phyloP scores from a whole-genome alignment of 441 rosid species.

The Mallotus japonicus region DNA sequence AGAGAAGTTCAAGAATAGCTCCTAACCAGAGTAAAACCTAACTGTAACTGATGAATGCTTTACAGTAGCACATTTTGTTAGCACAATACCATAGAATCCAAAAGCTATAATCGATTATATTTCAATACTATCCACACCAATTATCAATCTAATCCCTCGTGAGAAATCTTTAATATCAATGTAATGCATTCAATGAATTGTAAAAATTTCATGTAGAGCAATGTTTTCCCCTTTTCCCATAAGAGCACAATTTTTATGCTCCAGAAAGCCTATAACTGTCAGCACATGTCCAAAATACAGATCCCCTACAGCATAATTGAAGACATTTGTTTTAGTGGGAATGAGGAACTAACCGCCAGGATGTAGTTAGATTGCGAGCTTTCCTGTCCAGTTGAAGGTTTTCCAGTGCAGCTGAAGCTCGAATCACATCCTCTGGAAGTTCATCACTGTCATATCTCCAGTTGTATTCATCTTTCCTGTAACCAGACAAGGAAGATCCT shows the following conservation, averaged over 20 bases:
- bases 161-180: neutral
- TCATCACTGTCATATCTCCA: conserved; percentile 83
- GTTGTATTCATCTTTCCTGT: conserved; percentile 74
- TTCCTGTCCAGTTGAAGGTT: conserved; percentile 96
- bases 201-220: neutral
- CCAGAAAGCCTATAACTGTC: neutral
- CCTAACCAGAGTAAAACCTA: neutral
- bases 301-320: neutral
- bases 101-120: neutral
- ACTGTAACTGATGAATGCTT: neutral
- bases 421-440: conserved; percentile 63
- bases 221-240: neutral
- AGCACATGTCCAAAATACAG: neutral
- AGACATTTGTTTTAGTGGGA: neutral
- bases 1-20: neutral
- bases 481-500: conserved; percentile 68
- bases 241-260: neutral
- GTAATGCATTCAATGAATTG: neutral
- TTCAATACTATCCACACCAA: neutral
- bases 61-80: neutral
- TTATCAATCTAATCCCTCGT: neutral
- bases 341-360: conserved; percentile 72
- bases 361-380: conserved; percentile 77
- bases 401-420: conserved; percentile 82
- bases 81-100: neutral